A percentile compares a stretch with the other conserved stretches of the same genome.
These are phyloP conservation scores for Trifolium repens DNA, from an alignment of 306 rosid genomes.

Conservation along the genomic window DNA sequence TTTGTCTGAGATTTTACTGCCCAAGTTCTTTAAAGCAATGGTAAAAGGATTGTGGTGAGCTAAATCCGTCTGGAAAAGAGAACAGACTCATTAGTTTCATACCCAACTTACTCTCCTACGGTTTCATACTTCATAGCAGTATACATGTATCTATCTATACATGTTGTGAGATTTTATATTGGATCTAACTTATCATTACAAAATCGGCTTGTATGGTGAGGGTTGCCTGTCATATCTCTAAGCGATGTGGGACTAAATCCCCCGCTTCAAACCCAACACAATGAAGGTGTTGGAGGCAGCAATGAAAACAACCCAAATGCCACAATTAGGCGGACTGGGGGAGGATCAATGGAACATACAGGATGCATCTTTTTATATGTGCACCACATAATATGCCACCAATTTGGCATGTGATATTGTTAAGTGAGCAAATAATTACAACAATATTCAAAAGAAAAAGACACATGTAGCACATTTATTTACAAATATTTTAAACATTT, in stretches of 20 bases:
- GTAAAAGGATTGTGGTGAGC: slow-evolving; percentile 62
- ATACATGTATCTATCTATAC: not conserved
- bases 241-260: too few relatives aligned
- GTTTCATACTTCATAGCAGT: not conserved
- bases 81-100: not conserved
- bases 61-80: slow-evolving; percentile 50
- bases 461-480: not conserved
- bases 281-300: too few relatives aligned
- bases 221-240: too few relatives aligned
- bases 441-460: not conserved
- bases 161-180: too few relatives aligned
- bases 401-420: not conserved
- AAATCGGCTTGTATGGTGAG: too few relatives aligned
- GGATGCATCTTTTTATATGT: too few relatives aligned
- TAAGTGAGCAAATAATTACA: not conserved
- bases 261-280: too few relatives aligned
- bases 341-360: too few relatives aligned
- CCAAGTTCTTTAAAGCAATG: slow-evolving; percentile 56
- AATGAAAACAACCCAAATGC: too few relatives aligned
- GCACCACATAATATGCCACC: not conserved
- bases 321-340: too few relatives aligned
- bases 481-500: slow-evolving; percentile 5
- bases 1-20: slow-evolving; percentile 47
- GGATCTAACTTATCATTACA: too few relatives aligned
- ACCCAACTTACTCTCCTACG: not conserved